Conservation (phyloP, 2,329 filamentous ascomycete species). For the Escovopsis sp. region DNA sequence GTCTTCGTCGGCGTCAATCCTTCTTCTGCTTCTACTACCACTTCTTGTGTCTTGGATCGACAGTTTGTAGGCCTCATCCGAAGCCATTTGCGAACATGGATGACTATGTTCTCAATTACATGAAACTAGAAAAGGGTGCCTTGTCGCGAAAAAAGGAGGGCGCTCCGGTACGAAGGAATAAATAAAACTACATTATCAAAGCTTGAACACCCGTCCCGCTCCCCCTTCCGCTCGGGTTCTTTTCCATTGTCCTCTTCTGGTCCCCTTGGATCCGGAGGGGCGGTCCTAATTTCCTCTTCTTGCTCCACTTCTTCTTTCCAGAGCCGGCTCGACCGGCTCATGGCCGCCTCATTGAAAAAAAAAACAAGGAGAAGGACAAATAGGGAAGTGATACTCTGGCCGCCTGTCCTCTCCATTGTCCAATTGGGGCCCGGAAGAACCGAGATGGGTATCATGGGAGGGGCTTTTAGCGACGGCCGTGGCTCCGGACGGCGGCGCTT, state of each 20-base stretch:
- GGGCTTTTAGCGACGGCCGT: slow-evolving; percentile 77
- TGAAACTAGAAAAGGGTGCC: slow-evolving; percentile 25
- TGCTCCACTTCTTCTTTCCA: slow-evolving; percentile 10
- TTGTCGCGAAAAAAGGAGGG: slow-evolving; percentile 18
- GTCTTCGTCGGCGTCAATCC: too few relatives aligned
- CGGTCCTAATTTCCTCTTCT: slow-evolving; percentile 4
- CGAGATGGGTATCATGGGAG: slow-evolving; percentile 1
- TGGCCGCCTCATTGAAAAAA: slow-evolving; percentile 10
- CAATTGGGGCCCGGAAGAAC: slow-evolving; percentile 13
- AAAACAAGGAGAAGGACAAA: slow-evolving; percentile 6
- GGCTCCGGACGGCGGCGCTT: slow-evolving; percentile 75
- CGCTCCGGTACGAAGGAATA: slow-evolving; percentile 17
- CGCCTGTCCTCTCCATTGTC: too few relatives aligned
- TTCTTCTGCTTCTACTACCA: too few relatives aligned
- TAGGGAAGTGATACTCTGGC: slow-evolving; percentile 1
- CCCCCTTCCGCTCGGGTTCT: slow-evolving; percentile 6
- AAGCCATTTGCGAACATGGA: slow-evolving; percentile 15
- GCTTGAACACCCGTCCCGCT: slow-evolving; percentile 10
- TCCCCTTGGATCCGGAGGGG: slow-evolving; percentile 1
- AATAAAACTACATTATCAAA: slow-evolving; percentile 22
- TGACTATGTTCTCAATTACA: slow-evolving; percentile 30
- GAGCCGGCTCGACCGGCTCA: slow-evolving; percentile 9
- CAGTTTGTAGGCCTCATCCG: too few relatives aligned
- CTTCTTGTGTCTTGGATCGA: too few relatives aligned
- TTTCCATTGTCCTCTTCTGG: too few relatives aligned